Base-by-base conservation (phyloP, 108 stramenopile species). In the Ochromonas danica region DNA sequence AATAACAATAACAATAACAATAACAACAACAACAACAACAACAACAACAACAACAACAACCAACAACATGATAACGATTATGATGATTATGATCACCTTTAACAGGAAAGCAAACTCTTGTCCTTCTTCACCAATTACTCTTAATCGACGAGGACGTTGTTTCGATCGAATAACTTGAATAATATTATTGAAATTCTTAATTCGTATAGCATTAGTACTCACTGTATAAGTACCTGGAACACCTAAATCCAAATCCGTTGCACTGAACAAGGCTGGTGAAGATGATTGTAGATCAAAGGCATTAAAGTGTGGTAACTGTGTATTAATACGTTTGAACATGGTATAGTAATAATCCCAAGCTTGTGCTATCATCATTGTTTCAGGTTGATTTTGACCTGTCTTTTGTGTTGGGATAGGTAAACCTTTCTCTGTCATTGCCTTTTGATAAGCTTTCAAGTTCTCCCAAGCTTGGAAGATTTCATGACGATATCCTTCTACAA, bases 261-360 rank as follows among this genome's bases (percentile, higher is more conserved):
- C 96, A 28, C 81, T 71, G 45, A 91, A 88, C 31, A 99, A 81
- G 36, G 91, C 87, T 22, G 95, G 99, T 35, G 93, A 94, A 71
- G 95, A 94, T 57, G 93, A 88, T 39, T 88, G 82, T 27, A 99
- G 88, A 74, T 97, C 92, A 57, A 98, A 86, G 10, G 89, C 90
- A 27, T 93, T 95, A 61, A 97, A 85, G 27, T 86, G 82, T 0
- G 90, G 91, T 0, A 99, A 88, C 45, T 95, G 93, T 80, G 93
- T 94, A 90, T 97, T 94, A 79, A 99, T 93, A 63, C 90, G 85
- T 51, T 93, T 88, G 84, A 97, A 99, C 0, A 98, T 96, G 14
- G 87, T 84, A 79, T 97, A 97, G 86, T 99, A 99, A 27, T 93
- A 81, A 61, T 98, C 94, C 97, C 98, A 99, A 6, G 98, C 98